phyloP scores from a whole-genome alignment of 495 filamentous ascomycete genomes.

The Hyphodiscus hymeniophilus region DNA sequence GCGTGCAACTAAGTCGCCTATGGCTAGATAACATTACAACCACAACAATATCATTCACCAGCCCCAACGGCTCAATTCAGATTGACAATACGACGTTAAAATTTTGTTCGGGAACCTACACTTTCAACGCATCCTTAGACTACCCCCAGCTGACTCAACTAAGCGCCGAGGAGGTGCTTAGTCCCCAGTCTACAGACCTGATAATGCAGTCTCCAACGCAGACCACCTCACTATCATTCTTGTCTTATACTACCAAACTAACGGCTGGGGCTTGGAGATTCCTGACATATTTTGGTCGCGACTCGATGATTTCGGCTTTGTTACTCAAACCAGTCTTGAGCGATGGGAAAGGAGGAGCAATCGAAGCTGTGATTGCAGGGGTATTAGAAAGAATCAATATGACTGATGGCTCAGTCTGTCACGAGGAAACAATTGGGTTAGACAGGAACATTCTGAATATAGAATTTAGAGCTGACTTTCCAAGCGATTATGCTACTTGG shows the following conservation, averaged over 20 bases:
- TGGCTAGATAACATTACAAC: slow-evolving; percentile 58
- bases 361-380: slow-evolving; percentile 52
- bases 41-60: slow-evolving; percentile 38
- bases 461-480: not conserved
- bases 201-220: slow-evolving; percentile 36
- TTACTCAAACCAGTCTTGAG: slow-evolving; percentile 51
- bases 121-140: slow-evolving; percentile 49
- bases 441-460: slow-evolving; percentile 1
- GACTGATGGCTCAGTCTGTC: slow-evolving; percentile 50
- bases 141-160: slow-evolving; percentile 54
- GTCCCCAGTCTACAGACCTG: slow-evolving; percentile 33
- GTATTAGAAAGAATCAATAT: slow-evolving; percentile 52
- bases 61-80: slow-evolving; percentile 17
- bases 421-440: slow-evolving; percentile 57
- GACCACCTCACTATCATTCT: slow-evolving; percentile 47
- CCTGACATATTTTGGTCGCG: slow-evolving; percentile 59
- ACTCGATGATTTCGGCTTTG: slow-evolving; percentile 52
- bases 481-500: slow-evolving; percentile 53
- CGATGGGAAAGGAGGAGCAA: slow-evolving; percentile 42
- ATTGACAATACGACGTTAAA: slow-evolving; percentile 32
- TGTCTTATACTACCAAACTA: slow-evolving; percentile 54
- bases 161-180: slow-evolving; percentile 39
- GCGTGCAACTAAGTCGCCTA: slow-evolving; percentile 37
- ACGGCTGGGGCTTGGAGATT: slow-evolving; percentile 60
- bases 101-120: slow-evolving; percentile 45